Conservation (phyloP, 2,329 filamentous ascomycete species). For the Colletotrichum tamarilloi region DNA sequence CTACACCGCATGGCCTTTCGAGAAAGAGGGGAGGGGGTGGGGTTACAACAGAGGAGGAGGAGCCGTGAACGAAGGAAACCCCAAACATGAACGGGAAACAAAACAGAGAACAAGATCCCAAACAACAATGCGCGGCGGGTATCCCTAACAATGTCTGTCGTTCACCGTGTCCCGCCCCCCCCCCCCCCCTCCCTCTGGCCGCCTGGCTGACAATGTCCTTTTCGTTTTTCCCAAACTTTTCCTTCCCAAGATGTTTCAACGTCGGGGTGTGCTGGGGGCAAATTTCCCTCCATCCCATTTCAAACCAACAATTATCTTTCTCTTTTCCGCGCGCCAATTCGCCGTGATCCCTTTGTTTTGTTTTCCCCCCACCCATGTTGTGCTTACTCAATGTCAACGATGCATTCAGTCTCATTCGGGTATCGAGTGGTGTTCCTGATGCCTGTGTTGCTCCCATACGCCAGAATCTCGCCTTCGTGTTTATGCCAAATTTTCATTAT, state of each 20-base stretch:
- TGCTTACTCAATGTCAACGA: slow-evolving; percentile 1
- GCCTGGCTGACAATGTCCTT: not conserved
- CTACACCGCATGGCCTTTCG: slow-evolving; percentile 22
- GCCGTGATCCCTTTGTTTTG: slow-evolving; percentile 15
- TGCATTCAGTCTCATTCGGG: slow-evolving; percentile 5
- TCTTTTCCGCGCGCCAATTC: slow-evolving; percentile 25
- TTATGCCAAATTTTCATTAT: slow-evolving; percentile 14
- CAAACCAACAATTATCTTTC: slow-evolving; percentile 19
- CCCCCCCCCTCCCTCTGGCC: not conserved
- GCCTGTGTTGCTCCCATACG: slow-evolving; percentile 11
- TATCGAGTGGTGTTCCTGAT: slow-evolving; percentile 11
- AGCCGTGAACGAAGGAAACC: slow-evolving; percentile 8
- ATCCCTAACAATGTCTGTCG: slow-evolving; percentile 33
- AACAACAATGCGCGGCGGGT: slow-evolving; percentile 29
- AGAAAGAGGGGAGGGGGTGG: slow-evolving; percentile 20
- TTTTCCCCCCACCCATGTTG: not conserved
- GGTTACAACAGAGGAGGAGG: slow-evolving; percentile 23
- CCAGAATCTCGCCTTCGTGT: slow-evolving; percentile 1
- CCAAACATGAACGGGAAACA: slow-evolving; percentile 35
- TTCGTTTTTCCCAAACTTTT: slow-evolving; percentile 23
- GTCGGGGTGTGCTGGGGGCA: slow-evolving; percentile 3
- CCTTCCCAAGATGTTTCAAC: slow-evolving; percentile 17
- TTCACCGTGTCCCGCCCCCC: slow-evolving; percentile 11
- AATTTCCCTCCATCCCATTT: not conserved
- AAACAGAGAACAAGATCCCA: slow-evolving; percentile 8